A percentile compares a stretch with the other conserved stretches of the same genome.
Evolutionary conservation across 441 rosid species (phyloP).

Genomic region (Erodium texanum): DNA sequence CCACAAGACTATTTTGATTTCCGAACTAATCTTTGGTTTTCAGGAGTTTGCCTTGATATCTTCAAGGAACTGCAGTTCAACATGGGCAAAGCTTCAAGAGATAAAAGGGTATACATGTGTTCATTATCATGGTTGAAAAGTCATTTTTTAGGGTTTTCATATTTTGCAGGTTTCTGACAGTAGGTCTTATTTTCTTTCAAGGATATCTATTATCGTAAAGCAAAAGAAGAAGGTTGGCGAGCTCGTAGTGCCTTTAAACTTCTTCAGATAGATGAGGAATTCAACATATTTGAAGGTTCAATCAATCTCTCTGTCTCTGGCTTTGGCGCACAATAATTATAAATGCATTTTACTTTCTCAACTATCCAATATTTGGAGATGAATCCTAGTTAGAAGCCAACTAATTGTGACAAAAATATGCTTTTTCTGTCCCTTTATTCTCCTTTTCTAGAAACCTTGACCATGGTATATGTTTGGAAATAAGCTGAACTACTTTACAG

Average conservation of each 20-base stretch:
- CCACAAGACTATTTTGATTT: not conserved
- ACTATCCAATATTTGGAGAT: too few relatives aligned
- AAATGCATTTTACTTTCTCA: too few relatives aligned
- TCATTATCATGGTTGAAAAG: not conserved
- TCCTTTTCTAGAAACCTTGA: not conserved
- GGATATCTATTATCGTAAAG: slow-evolving; percentile 91
- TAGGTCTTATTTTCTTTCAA: slow-evolving; percentile 19
- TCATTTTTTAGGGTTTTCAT: not conserved
- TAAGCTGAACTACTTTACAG: not conserved
- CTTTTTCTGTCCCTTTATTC: not conserved
- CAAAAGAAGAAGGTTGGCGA: slow-evolving; percentile 99
- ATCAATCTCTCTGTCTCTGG: too few relatives aligned
- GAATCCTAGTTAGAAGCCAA: not conserved
- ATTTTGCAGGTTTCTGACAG: not conserved
- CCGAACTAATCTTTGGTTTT: not conserved
- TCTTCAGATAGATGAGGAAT: slow-evolving; percentile 90
- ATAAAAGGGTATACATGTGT: slow-evolving; percentile 51
- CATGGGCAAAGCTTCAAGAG: slow-evolving; percentile 95
- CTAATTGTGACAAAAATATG: not conserved
- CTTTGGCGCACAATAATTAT: too few relatives aligned
- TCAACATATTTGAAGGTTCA: slow-evolving; percentile 78
- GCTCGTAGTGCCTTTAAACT: slow-evolving; percentile 96
- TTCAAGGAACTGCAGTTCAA: not conserved
- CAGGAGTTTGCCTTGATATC: not conserved
- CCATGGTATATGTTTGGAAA: too few relatives aligned